Evolutionary conservation across 352 stramenopile species (phyloP).

Genomic region (Phytophthora hibernalis): DNA sequence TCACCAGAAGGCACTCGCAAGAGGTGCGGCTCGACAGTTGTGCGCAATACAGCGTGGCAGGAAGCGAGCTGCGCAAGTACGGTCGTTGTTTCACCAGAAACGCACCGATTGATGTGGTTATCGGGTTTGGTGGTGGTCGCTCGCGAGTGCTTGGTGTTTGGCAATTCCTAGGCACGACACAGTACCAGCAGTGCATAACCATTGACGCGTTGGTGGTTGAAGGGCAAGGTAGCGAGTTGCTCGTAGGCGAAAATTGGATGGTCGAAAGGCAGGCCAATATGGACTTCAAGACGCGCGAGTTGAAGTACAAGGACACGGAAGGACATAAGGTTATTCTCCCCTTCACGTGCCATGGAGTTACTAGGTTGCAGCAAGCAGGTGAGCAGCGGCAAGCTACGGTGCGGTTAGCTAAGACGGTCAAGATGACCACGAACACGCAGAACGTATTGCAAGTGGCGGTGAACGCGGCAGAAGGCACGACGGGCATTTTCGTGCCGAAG

Average conservation of each 20-base stretch:
- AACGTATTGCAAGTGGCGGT: background rate
- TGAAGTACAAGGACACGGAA: background rate
- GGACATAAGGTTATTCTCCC: slow-evolving; percentile 3
- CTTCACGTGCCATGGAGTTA: slow-evolving; percentile 7
- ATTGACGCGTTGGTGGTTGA: slow-evolving; percentile 9
- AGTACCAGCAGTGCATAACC: slow-evolving; percentile 1
- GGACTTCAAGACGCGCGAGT: slow-evolving; percentile 4
- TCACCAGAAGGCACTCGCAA: background rate
- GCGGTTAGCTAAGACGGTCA: slow-evolving; percentile 10
- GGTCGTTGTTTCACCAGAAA: background rate
- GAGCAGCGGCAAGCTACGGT: background rate
- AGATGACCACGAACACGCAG: background rate
- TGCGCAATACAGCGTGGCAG: background rate
- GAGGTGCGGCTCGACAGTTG: slow-evolving; percentile 19
- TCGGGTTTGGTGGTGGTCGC: slow-evolving; percentile 16
- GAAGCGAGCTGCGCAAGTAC: background rate
- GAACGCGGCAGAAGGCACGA: slow-evolving; percentile 10
- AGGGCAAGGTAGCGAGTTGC: slow-evolving; percentile 1
- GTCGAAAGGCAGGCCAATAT: slow-evolving; percentile 2
- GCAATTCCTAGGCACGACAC: background rate
- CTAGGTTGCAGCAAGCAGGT: background rate
- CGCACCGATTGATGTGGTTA: slow-evolving; percentile 1
- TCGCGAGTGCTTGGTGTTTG: slow-evolving; percentile 1
- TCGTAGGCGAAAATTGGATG: slow-evolving; percentile 24
- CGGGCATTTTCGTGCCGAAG: slow-evolving; percentile 14